These are phyloP conservation scores for Calycina herbarum DNA, from an alignment of 2,329 filamentous ascomycete genomes.

Conservation along the genomic window DNA sequence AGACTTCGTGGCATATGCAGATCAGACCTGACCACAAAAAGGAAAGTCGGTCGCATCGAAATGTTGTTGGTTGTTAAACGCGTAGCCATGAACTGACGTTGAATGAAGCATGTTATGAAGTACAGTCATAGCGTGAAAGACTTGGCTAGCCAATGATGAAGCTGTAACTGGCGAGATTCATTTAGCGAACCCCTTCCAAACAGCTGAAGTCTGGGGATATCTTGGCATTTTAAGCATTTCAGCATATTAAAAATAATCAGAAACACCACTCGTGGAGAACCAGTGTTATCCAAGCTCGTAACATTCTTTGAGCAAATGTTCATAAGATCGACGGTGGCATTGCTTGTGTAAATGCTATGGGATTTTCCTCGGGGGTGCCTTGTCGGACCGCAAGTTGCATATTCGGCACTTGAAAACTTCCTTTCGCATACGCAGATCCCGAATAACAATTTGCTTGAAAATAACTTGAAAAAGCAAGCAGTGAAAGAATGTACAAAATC, in stretches of 20 bases:
- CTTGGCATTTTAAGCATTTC: conserved; percentile 22
- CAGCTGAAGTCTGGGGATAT: conserved; percentile 16
- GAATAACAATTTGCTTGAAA: not conserved
- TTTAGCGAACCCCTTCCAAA: conserved; percentile 11
- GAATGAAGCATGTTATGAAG: conserved; percentile 19
- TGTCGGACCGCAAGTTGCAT: not conserved
- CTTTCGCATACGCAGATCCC: not conserved
- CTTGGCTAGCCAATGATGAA: not conserved
- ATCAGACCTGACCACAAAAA: not conserved
- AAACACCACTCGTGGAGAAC: conserved; percentile 1
- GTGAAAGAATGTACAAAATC: not conserved
- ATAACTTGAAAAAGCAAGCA: not conserved
- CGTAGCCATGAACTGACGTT: conserved; percentile 13
- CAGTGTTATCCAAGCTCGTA: not conserved
- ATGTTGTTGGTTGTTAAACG: not conserved
- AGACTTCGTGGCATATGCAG: not conserved
- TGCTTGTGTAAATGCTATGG: not conserved
- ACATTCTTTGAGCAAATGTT: conserved; percentile 4
- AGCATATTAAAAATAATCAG: conserved; percentile 15
- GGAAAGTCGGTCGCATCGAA: not conserved
- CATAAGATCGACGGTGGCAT: not conserved
- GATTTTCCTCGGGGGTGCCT: not conserved
- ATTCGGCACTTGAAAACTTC: not conserved
- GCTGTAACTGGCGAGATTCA: not conserved
- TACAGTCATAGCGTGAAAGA: not conserved